A percentile compares a stretch with the other conserved stretches of the same genome.
phyloP scores from a whole-genome alignment of 2,329 filamentous ascomycete genomes.

The Escovopsis sp. region DNA sequence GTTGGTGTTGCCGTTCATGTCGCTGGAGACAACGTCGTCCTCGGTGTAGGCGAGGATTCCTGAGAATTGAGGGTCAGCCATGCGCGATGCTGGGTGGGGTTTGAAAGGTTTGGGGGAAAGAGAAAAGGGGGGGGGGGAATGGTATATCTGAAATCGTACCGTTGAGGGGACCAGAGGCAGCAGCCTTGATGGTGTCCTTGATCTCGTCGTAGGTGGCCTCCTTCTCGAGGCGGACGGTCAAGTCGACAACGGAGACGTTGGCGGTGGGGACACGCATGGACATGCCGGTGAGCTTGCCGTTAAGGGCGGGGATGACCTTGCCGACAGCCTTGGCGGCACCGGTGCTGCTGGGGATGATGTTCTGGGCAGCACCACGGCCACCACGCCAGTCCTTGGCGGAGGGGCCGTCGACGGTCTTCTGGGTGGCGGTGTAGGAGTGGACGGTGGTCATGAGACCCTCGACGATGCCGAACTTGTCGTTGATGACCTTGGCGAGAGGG shows the following conservation, averaged over 20 bases:
- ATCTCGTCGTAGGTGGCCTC: conserved; percentile 76
- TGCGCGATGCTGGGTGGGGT: background rate
- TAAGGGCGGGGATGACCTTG: conserved; percentile 96
- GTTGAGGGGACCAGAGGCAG: conserved; percentile 71
- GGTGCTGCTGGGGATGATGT: conserved; percentile 99
- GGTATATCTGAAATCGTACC: conserved; percentile 44
- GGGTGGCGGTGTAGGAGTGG: conserved; percentile 99
- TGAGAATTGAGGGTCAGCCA: conserved; percentile 19
- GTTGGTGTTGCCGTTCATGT: conserved; percentile 82
- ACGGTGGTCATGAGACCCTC: conserved; percentile 99
- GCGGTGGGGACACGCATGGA: conserved; percentile 95
- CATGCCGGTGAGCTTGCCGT: conserved; percentile 99
- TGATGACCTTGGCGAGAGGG: conserved; percentile 96
- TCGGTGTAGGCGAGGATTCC: conserved; percentile 89
- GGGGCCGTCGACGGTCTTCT: conserved; percentile 98
- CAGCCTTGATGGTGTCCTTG: conserved; percentile 82
- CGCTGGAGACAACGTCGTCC: conserved; percentile 89
- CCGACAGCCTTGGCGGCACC: conserved; percentile 99
- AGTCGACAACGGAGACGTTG: conserved; percentile 98
- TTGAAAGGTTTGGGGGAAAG: background rate
- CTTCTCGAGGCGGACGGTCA: conserved; percentile 93
- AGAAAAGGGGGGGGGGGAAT: background rate
- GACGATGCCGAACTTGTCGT: conserved; percentile 95
- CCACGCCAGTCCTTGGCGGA: conserved; percentile 99
- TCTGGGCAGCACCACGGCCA: conserved; percentile 95